phyloP scores from a whole-genome alignment of 352 stramenopile genomes.

The Pythium pyrilobum region DNA sequence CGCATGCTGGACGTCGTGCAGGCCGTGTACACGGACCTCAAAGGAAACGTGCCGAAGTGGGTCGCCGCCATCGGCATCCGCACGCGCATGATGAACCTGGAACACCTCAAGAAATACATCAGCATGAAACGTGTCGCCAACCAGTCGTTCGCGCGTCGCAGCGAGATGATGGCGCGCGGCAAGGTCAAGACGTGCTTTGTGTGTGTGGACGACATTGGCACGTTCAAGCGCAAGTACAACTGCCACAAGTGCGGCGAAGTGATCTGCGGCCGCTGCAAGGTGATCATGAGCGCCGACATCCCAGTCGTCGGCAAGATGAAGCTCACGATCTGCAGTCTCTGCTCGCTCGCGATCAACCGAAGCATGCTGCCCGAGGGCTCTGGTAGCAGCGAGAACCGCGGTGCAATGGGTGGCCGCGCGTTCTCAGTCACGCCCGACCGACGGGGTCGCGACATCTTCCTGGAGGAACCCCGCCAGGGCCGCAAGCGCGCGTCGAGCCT shows the following conservation, averaged over 20 bases:
- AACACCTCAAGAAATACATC: conserved; percentile 77
- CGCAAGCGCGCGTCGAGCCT: conserved; percentile 41
- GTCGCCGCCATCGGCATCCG: conserved; percentile 51
- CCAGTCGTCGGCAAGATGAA: conserved; percentile 83
- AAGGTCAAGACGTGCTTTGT: conserved; percentile 81
- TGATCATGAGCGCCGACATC: conserved; percentile 75
- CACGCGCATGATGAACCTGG: conserved; percentile 63
- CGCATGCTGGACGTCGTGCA: conserved; percentile 75
- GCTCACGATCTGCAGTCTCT: conserved; percentile 79
- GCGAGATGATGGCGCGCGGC: conserved; percentile 50
- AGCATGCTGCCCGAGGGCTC: conserved; percentile 37
- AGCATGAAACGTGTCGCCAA: conserved; percentile 74
- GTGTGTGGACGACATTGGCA: conserved; percentile 75
- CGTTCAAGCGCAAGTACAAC: conserved; percentile 77
- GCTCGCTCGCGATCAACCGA: conserved; percentile 71
- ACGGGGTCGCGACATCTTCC: conserved; percentile 19
- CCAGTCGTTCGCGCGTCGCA: conserved; percentile 64
- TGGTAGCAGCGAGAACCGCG: conserved; percentile 26
- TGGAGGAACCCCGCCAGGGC: not conserved
- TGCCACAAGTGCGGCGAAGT: conserved; percentile 82
- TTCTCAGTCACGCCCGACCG: conserved; percentile 38
- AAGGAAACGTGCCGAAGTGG: conserved; percentile 71
- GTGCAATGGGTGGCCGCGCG: conserved; percentile 29
- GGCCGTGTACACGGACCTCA: conserved; percentile 77
- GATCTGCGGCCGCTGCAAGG: conserved; percentile 66